phyloP scores from a whole-genome alignment of 176 grass and related monocot species.

The Carex parvula region DNA sequence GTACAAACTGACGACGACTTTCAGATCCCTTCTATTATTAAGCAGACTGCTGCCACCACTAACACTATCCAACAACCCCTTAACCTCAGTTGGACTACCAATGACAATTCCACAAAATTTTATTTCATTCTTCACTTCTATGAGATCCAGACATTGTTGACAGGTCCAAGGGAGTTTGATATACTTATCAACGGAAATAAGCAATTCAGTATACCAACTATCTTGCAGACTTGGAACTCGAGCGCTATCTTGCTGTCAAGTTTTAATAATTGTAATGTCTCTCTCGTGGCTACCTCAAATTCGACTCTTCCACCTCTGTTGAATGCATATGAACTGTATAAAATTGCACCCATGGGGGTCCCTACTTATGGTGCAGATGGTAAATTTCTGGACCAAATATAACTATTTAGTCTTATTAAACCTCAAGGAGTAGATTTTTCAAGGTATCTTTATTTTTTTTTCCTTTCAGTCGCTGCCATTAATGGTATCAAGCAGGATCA shows the following conservation, averaged over 20 bases:
- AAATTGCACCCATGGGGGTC: background rate
- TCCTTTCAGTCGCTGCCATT: slow-evolving; percentile 27
- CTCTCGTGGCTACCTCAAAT: background rate
- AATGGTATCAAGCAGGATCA: background rate
- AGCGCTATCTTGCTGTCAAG: background rate
- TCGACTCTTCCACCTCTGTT: slow-evolving; percentile 28
- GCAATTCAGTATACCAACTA: no score
- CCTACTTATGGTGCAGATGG: background rate
- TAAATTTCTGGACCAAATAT: background rate
- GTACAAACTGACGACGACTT: background rate
- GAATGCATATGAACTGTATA: slow-evolving; percentile 38
- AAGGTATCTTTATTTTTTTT: background rate
- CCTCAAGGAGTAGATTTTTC: background rate
- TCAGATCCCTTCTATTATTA: slow-evolving; percentile 18
- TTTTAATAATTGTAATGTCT: background rate
- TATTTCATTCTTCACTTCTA: slow-evolving; percentile 25
- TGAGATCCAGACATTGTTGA: slow-evolving; percentile 14
- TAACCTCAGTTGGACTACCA: background rate
- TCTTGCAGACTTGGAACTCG: no score
- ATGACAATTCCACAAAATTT: background rate
- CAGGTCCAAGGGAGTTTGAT: slow-evolving; percentile 22
- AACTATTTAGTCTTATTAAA: no score
- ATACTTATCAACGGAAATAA: background rate
- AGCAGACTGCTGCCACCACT: slow-evolving; percentile 27
- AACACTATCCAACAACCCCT: background rate